Evolutionary conservation across 257 asterid genomes (phyloP).

Genomic region (Fraxinus quadrangulata): DNA sequence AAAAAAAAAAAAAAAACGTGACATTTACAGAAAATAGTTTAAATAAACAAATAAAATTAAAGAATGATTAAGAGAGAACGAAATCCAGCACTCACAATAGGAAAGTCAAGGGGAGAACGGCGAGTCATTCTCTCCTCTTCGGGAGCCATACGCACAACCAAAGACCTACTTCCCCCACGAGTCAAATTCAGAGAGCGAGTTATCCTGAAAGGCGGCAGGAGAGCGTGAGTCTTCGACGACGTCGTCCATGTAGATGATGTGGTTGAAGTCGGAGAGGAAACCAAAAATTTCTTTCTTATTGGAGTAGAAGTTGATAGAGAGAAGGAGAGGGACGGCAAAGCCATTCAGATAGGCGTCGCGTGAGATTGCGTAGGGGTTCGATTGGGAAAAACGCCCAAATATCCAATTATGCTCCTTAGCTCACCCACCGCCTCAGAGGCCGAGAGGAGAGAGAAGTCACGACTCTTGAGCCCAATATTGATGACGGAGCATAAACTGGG

Average conservation of each 20-base stretch:
- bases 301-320: conserved; percentile 40
- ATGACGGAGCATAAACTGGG: background rate
- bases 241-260: conserved; percentile 23
- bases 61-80: background rate
- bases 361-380: conserved; percentile 9
- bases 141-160: conserved; percentile 85
- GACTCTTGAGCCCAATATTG: background rate
- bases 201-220: conserved; percentile 23
- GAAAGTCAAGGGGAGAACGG: conserved; percentile 90
- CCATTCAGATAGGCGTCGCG: conserved; percentile 53
- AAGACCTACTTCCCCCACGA: conserved; percentile 46
- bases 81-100: conserved; percentile 48
- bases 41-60: background rate
- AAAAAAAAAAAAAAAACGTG: background rate
- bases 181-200: background rate
- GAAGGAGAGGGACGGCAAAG: conserved; percentile 40
- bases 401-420: conserved; percentile 8
- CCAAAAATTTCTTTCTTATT: conserved; percentile 24
- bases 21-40: background rate
- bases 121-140: conserved; percentile 94
- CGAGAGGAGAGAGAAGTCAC: background rate
- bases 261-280: conserved; percentile 32
- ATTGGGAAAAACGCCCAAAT: conserved; percentile 20
- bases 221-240: conserved; percentile 21
- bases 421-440: conserved; percentile 23